Conservation (phyloP, 139 green algal genomes). For the Mesostigma viride region DNA sequence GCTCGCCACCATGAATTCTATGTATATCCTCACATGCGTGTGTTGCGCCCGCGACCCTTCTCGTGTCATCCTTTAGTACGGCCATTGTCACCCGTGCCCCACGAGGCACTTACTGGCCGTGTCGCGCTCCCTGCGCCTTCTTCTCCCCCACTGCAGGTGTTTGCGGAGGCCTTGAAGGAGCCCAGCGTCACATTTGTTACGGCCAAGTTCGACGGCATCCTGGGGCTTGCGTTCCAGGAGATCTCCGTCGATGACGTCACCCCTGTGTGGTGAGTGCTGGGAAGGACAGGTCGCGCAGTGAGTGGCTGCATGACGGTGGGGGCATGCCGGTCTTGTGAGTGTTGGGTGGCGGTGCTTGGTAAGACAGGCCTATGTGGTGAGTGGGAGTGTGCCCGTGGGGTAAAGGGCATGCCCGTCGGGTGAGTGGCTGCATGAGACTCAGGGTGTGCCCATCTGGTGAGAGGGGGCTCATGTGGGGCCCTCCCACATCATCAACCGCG, state of each 20-base stretch:
- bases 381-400: no score
- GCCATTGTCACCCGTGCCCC: no score
- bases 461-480: no score
- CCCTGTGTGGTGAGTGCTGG: constrained; percentile 45
- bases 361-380: no score
- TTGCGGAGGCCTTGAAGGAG: constrained; percentile 54
- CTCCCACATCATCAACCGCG: neutral
- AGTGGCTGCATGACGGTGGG: neutral
- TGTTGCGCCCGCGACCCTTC: neutral
- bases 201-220: constrained; percentile 95
- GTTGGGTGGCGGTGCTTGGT: no score
- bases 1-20: neutral
- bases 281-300: neutral
- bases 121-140: neutral
- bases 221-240: constrained; percentile 86
- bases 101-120: no score
- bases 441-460: no score
- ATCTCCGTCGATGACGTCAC: constrained; percentile 69
- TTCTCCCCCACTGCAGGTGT: constrained; percentile 15
- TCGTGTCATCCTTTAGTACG: neutral
- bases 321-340: no score
- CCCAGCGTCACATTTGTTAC: constrained; percentile 87
- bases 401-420: no score
- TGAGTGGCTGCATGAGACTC: no score
- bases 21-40: neutral